Evolutionary conservation across 2,329 filamentous ascomycete species (phyloP).

Genomic region (Exophiala sideris): DNA sequence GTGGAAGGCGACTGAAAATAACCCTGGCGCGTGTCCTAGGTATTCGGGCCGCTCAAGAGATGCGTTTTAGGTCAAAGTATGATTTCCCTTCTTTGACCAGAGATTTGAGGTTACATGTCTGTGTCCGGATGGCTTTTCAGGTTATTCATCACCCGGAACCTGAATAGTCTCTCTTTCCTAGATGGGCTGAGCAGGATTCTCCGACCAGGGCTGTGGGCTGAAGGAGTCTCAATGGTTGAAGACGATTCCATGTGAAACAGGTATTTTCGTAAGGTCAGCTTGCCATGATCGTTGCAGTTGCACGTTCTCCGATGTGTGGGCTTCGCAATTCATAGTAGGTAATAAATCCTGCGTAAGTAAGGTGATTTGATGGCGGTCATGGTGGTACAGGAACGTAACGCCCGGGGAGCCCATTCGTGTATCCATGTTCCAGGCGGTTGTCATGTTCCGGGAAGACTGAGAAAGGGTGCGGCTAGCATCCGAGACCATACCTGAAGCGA

Average conservation of each 20-base stretch:
- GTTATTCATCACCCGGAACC: too few relatives aligned
- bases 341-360: background rate
- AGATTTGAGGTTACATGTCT: background rate
- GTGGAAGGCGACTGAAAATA: background rate
- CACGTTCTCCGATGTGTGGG: background rate
- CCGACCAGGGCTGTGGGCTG: too few relatives aligned
- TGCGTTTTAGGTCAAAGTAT: background rate
- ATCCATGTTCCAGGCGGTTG: too few relatives aligned
- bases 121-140: background rate
- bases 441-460: background rate
- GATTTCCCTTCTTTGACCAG: background rate
- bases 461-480: conserved; percentile 4
- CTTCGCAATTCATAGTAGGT: background rate
- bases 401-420: background rate
- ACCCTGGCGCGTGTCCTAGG: background rate
- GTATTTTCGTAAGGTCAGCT: background rate
- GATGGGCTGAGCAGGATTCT: too few relatives aligned
- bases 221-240: too few relatives aligned
- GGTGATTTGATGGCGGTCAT: background rate
- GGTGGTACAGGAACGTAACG: background rate
- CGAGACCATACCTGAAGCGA: conserved; percentile 17
- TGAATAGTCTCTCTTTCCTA: too few relatives aligned
- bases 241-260: background rate
- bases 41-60: background rate
- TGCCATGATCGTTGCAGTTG: background rate